Percentiles rank a stretch among this genome's conserved stretches.
phyloP scores from a whole-genome alignment of 371 early-diverging fungal genomes.

The Apophysomyces variabilis region DNA sequence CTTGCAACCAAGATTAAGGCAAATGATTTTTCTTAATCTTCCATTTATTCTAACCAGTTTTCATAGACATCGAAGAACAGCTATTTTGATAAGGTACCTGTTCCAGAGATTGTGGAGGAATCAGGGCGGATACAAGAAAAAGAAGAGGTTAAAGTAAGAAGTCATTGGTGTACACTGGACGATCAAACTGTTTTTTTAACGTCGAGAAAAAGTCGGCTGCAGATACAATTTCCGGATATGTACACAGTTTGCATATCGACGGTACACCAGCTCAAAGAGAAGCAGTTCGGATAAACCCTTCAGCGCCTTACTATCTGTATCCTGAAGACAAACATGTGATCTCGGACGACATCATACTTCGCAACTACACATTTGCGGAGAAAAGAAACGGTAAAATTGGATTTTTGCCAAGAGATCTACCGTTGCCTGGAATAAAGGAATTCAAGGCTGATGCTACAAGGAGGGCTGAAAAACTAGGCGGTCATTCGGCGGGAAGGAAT shows the following conservation, averaged over 20 bases:
- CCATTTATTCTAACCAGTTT: too few relatives aligned
- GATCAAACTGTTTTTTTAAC: not conserved
- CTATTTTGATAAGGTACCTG: too few relatives aligned
- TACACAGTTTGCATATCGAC: not conserved
- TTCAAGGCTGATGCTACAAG: not conserved
- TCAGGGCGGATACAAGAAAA: not conserved
- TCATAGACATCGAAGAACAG: too few relatives aligned
- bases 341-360: not conserved
- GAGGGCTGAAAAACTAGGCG: not conserved
- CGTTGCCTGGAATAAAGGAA: not conserved
- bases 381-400: not conserved
- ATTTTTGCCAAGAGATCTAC: not conserved
- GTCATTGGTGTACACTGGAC: not conserved
- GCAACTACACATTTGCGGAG: not conserved
- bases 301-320: not conserved
- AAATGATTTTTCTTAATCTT: too few relatives aligned
- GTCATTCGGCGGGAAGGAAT: not conserved
- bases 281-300: not conserved
- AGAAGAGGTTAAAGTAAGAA: constrained; percentile 1
- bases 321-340: not conserved
- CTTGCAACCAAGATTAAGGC: too few relatives aligned
- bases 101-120: too few relatives aligned
- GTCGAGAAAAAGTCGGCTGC: not conserved
- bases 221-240: not conserved
- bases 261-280: not conserved